Evolutionary conservation across 352 stramenopile genomes (phyloP), one percentile per base, ranked within the genome.

Genomic region (Vaucheria bursata): DNA sequence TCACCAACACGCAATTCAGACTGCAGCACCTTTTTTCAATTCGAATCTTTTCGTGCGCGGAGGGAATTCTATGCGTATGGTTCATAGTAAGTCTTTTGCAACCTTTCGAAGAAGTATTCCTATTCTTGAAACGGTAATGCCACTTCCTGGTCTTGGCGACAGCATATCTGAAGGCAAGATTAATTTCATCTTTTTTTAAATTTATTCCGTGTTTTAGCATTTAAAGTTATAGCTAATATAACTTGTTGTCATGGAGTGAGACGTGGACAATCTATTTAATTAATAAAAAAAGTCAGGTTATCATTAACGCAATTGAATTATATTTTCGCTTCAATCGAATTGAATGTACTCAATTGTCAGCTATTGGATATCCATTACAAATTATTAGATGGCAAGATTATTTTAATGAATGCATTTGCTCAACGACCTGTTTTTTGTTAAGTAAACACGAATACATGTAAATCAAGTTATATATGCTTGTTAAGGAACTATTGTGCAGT

Each of bases 401-500:
- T 59, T 12, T 25, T 25, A 12, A 59, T 25, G 45, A 12, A 59
- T 25, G 45, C 12, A 59, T 25, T 12, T 25, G 25, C 25, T 25
- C 45, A 59, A 12, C 12, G 25, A 12, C 45, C 25, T 25, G 25
- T 59, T 59, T 59, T 25, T 18, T 25, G 12, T 25, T 59, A 12
- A 59, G 45, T 25, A 59, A 59, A 25, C 45, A 12, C 12, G 12
- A 12, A 59, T 25, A 59, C 45, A 25, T 25, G 45, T 34, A 31
- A 31, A 2, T 34, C 2, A 2, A 7, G 31, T 34, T 34, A 31
- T 34, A 7, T 68, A 37, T 7, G 31, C 53, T 34, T 34, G 31
- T 34, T 2, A 31, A 68, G 85, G 85, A 50, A 85, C 81, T 0
- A 71, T 88, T n/a, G 79, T 82, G 45, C 33, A 68, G 32, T 87